Conservation (phyloP, 495 filamentous ascomycete genomes). For the Tuber umbilicatum region DNA sequence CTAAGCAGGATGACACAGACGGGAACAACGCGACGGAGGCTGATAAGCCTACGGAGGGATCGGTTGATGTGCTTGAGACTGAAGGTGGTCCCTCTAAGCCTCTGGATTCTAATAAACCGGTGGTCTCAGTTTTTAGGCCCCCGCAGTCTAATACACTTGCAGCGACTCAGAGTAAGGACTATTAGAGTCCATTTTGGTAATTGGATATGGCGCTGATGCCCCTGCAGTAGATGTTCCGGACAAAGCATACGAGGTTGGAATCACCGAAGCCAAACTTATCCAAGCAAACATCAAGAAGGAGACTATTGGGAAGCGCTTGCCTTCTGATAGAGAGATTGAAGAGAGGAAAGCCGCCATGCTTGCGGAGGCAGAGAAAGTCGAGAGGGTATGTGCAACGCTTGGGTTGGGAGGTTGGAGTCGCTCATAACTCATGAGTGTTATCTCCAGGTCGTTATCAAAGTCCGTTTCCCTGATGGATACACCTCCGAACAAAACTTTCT, state of each 20-base stretch:
- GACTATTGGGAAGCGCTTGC: conserved; percentile 61
- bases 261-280: conserved; percentile 76
- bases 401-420: background rate
- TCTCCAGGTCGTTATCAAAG: conserved; percentile 58
- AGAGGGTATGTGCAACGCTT: conserved; percentile 43
- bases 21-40: background rate
- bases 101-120: conserved; percentile 45
- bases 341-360: conserved; percentile 54
- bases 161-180: conserved; percentile 51
- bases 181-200: background rate
- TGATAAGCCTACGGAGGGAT: conserved; percentile 8
- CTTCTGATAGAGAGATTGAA: conserved; percentile 61
- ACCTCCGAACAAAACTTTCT: conserved; percentile 34
- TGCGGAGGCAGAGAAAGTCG: conserved; percentile 57
- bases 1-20: background rate
- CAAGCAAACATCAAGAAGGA: conserved; percentile 62
- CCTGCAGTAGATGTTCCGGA: conserved; percentile 51
- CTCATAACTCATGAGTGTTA: conserved; percentile 19
- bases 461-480: conserved; percentile 78
- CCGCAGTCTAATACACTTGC: conserved; percentile 64
- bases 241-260: conserved; percentile 70
- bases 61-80: background rate
- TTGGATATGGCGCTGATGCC: conserved; percentile 42
- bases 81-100: background rate
- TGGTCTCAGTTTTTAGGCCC: conserved; percentile 67